Percentiles rank a stretch among this genome's conserved stretches.
These are phyloP conservation scores for Eucalyptus decipiens DNA, from an alignment of 345 rosid species.

Conservation along the genomic window DNA sequence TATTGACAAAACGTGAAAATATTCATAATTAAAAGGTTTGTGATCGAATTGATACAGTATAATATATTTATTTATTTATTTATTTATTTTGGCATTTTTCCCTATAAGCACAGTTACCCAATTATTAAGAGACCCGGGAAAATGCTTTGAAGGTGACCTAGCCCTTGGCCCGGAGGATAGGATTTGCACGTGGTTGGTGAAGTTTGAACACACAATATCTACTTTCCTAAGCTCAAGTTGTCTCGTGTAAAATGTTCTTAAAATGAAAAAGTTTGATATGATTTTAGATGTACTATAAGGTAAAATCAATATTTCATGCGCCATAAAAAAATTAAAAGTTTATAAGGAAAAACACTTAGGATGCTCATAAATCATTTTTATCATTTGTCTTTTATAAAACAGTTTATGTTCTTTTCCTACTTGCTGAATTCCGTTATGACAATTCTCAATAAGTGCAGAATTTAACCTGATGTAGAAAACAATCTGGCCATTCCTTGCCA, in stretches of 20 bases:
- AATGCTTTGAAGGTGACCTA: accelerated
- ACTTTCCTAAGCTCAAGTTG: background rate
- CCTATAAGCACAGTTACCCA: accelerated
- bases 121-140: accelerated
- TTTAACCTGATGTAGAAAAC: background rate
- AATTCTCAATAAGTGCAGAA: background rate
- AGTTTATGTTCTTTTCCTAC: background rate
- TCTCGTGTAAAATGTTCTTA: too few relatives aligned
- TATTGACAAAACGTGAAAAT: too few relatives aligned
- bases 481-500: background rate
- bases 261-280: background rate
- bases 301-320: too few relatives aligned
- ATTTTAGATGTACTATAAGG: background rate
- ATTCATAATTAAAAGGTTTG: accelerated
- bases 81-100: too few relatives aligned
- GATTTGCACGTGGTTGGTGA: background rate
- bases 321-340: background rate
- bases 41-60: too few relatives aligned
- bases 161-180: accelerated
- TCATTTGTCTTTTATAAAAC: background rate
- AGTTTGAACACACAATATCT: accelerated
- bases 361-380: background rate
- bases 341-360: background rate
- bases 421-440: background rate
- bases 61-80: too few relatives aligned